Conservation (phyloP, 352 stramenopile species). For the Globisporangium yorkense region DNA sequence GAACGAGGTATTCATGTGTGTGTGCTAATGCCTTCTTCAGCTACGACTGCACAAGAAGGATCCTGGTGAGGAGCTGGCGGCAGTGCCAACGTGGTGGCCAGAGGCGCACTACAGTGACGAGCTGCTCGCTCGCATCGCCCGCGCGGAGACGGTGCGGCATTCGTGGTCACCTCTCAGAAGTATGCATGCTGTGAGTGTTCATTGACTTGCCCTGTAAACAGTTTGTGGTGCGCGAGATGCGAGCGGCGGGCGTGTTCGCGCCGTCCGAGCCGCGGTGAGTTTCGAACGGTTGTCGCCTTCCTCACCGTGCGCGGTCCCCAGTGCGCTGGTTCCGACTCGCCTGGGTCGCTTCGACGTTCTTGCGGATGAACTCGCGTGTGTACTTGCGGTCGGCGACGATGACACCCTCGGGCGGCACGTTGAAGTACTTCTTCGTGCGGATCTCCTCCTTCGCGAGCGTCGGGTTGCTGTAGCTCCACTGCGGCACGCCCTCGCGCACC, state of each 20-base stretch:
- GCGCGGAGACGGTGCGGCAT: constrained; percentile 29
- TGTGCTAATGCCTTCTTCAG: constrained; percentile 5
- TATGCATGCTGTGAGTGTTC: neutral
- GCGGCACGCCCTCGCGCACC: constrained; percentile 19
- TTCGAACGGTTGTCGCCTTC: neutral
- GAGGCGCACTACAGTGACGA: constrained; percentile 30
- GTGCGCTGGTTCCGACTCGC: constrained; percentile 18
- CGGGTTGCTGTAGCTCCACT: constrained; percentile 51
- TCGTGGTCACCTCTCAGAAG: neutral
- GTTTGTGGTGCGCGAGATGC: constrained; percentile 15
- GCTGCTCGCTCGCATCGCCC: constrained; percentile 29
- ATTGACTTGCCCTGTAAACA: neutral
- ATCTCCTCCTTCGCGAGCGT: constrained; percentile 34
- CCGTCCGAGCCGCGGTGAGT: neutral
- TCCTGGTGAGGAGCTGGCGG: constrained; percentile 3
- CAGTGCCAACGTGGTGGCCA: constrained; percentile 52
- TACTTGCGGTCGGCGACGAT: constrained; percentile 57
- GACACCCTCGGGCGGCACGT: constrained; percentile 39
- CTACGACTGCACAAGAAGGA: constrained; percentile 26
- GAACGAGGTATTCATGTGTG: neutral
- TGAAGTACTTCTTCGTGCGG: constrained; percentile 34
- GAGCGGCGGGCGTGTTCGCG: constrained; percentile 2
- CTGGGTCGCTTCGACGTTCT: constrained; percentile 39
- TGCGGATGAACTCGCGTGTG: constrained; percentile 59
- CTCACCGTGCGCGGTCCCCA: neutral